phyloP scores from a whole-genome alignment of 2,329 filamentous ascomycete species.

The Mycogone perniciosa region DNA sequence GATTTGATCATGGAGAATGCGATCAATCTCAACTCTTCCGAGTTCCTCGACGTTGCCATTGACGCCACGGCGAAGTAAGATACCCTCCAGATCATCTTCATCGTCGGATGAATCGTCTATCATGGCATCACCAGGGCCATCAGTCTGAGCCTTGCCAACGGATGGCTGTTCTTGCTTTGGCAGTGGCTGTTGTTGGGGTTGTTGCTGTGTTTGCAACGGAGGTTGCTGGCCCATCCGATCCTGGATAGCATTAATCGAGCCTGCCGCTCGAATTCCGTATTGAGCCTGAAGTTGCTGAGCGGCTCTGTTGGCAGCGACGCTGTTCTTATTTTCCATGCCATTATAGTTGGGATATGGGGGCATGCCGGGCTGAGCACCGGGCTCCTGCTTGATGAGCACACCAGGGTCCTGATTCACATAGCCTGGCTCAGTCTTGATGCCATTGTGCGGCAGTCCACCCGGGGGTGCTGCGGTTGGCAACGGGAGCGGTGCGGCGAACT shows the following conservation, averaged over 20 bases:
- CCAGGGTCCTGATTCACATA: constrained; percentile 44
- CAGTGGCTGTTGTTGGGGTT: constrained; percentile 21
- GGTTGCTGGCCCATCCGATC: constrained; percentile 32
- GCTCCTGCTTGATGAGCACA: constrained; percentile 38
- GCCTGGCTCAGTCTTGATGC: constrained; percentile 38
- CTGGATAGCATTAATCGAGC: constrained; percentile 59
- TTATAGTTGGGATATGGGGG: constrained; percentile 29
- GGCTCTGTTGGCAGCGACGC: constrained; percentile 48
- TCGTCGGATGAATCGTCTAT: constrained; percentile 29
- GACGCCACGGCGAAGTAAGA: constrained; percentile 52
- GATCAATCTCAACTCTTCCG: constrained; percentile 59
- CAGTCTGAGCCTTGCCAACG: constrained; percentile 53
- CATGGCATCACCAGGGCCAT: constrained; percentile 59
- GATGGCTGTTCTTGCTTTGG: constrained; percentile 23
- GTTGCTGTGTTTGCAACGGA: constrained; percentile 20
- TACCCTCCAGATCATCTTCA: constrained; percentile 48
- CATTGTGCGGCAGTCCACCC: constrained; percentile 27
- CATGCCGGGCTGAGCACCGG: constrained; percentile 29
- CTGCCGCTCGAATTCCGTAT: constrained; percentile 58
- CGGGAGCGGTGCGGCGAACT: constrained; percentile 27
- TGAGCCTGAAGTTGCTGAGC: constrained; percentile 50
- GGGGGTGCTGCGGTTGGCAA: constrained; percentile 26
- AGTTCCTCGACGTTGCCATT: constrained; percentile 49
- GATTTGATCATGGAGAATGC: constrained; percentile 62
- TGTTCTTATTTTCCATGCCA: constrained; percentile 28